Evolutionary conservation across 768 basidiomycete species (phyloP).

Genomic region (Podaxis sp.): DNA sequence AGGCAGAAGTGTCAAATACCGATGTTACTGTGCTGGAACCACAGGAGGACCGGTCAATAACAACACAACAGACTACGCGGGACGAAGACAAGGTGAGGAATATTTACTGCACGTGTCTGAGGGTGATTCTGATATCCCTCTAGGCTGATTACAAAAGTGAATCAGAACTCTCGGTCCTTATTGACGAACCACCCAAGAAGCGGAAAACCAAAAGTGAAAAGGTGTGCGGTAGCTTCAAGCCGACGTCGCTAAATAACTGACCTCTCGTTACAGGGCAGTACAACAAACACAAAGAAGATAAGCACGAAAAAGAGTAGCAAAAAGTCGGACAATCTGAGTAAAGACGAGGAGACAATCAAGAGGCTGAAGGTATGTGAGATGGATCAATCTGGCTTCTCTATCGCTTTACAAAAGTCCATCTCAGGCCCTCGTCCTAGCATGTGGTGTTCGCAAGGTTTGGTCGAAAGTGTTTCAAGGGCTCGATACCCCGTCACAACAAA

Average conservation of each 20-base stretch:
- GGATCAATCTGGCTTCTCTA: neutral
- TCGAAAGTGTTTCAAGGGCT: slow-evolving; percentile 63
- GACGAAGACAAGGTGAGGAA: slow-evolving; percentile 9
- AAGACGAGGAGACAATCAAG: slow-evolving; percentile 74
- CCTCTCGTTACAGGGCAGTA: neutral
- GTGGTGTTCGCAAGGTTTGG: slow-evolving; percentile 78
- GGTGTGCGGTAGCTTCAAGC: slow-evolving; percentile 11
- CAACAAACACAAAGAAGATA: slow-evolving; percentile 17
- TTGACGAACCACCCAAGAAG: slow-evolving; percentile 53
- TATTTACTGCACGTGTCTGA: neutral
- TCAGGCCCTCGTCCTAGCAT: slow-evolving; percentile 68
- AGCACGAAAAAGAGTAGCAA: slow-evolving; percentile 29
- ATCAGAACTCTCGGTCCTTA: slow-evolving; percentile 55
- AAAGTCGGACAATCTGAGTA: slow-evolving; percentile 29
- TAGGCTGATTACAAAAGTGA: slow-evolving; percentile 37
- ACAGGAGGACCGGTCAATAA: neutral
- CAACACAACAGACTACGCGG: neutral
- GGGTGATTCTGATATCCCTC: neutral
- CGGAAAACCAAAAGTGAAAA: slow-evolving; percentile 31
- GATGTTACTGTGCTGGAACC: neutral
- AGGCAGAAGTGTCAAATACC: neutral
- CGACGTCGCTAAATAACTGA: neutral
- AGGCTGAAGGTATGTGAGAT: slow-evolving; percentile 56
- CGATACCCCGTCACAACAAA: slow-evolving; percentile 55
- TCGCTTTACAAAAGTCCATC: neutral